Evolutionary conservation across 2,329 filamentous ascomycete genomes (phyloP).

Genomic region (Alternaria angustiovoidea): DNA sequence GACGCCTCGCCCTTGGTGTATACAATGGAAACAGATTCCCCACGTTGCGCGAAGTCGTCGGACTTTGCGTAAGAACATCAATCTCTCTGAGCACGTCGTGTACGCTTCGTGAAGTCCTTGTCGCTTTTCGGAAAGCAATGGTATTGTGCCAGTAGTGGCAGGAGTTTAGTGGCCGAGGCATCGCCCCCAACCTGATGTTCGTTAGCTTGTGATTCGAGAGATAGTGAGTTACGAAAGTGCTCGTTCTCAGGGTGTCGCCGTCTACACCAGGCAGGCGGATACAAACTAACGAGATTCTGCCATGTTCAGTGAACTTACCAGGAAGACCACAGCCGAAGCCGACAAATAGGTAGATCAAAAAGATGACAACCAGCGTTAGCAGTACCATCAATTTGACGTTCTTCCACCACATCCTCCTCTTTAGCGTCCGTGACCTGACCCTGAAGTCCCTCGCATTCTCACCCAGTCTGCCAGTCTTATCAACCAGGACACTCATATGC

Average conservation of each 20-base stretch:
- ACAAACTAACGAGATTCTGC: background rate
- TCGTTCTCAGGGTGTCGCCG: too few relatives aligned
- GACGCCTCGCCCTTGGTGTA: slow-evolving; percentile 17
- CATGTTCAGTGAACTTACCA: slow-evolving; percentile 40
- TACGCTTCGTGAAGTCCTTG: background rate
- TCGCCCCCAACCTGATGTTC: slow-evolving; percentile 46
- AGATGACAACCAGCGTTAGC: slow-evolving; percentile 73
- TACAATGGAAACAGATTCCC: slow-evolving; percentile 10
- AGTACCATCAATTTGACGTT: slow-evolving; percentile 94
- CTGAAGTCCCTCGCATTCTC: slow-evolving; percentile 90
- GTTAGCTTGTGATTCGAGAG: slow-evolving; percentile 23
- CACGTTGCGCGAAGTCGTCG: background rate
- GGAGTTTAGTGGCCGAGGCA: slow-evolving; percentile 41
- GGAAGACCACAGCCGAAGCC: slow-evolving; percentile 77
- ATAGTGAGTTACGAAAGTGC: background rate
- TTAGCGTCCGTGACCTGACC: slow-evolving; percentile 82
- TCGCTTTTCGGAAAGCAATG: background rate
- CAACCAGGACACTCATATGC: slow-evolving; percentile 89
- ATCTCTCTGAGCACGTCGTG: background rate
- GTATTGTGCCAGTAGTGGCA: background rate
- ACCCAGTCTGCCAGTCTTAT: slow-evolving; percentile 93
- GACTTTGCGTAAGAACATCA: background rate
- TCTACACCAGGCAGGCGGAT: too few relatives aligned
- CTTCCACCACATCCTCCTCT: slow-evolving; percentile 99
- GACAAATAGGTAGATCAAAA: slow-evolving; percentile 74